phyloP scores from a whole-genome alignment of 2,329 filamentous ascomycete species.

The Penicillium sp. region DNA sequence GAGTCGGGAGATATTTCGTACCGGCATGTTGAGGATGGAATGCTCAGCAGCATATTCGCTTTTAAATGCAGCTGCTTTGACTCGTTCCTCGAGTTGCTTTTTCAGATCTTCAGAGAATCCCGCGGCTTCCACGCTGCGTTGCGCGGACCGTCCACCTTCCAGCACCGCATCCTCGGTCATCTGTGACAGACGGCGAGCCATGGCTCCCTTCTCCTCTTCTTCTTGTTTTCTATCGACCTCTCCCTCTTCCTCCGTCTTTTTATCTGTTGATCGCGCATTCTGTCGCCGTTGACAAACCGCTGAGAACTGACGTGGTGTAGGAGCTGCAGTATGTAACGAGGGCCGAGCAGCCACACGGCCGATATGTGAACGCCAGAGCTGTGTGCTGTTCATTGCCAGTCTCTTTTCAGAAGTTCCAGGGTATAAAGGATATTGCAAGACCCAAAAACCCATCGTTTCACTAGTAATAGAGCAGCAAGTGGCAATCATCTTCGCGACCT shows the following conservation, averaged over 20 bases:
- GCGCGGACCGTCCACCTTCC: conserved; percentile 54
- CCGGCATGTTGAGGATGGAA: conserved; percentile 53
- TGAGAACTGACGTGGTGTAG: conserved; percentile 21
- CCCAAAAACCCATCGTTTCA: background rate
- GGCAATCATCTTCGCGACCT: conserved; percentile 1
- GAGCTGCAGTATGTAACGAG: conserved; percentile 12
- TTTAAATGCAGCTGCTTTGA: conserved; percentile 55
- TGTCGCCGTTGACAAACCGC: conserved; percentile 23
- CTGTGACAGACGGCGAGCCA: conserved; percentile 56
- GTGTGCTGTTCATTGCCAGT: conserved; percentile 22
- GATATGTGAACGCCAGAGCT: conserved; percentile 16
- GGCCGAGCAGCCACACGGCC: conserved; percentile 13
- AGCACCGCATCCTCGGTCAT: conserved; percentile 61
- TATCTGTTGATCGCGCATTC: conserved; percentile 15
- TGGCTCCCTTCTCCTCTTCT: conserved; percentile 50
- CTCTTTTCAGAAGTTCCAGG: background rate
- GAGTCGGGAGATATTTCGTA: conserved; percentile 24
- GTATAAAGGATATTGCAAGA: background rate
- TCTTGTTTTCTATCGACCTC: conserved; percentile 11
- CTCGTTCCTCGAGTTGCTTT: conserved; percentile 56
- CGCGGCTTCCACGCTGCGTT: conserved; percentile 58
- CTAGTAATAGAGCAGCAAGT: background rate
- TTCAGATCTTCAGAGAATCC: conserved; percentile 63
- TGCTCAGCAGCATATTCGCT: conserved; percentile 54
- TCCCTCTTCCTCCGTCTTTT: conserved; percentile 13